phyloP scores from a whole-genome alignment of 2,329 filamentous ascomycete genomes.

The Xylariaceae sp. region DNA sequence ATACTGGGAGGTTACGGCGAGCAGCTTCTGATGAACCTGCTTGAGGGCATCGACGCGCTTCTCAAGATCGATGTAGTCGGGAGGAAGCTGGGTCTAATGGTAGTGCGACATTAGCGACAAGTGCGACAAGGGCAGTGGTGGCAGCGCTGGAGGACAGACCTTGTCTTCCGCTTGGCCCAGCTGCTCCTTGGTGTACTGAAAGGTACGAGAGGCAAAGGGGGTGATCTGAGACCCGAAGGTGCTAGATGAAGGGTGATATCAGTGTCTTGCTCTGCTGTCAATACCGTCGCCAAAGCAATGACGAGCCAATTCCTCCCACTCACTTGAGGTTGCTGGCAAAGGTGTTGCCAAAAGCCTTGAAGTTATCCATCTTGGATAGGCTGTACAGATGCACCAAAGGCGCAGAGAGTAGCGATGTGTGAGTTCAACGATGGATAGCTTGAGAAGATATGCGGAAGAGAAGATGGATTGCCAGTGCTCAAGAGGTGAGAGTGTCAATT shows the following conservation, averaged over 20 bases:
- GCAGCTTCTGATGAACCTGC: constrained; percentile 94
- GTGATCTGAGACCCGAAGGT: constrained; percentile 77
- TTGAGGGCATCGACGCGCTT: constrained; percentile 98
- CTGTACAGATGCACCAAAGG: not conserved
- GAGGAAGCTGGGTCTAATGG: constrained; percentile 82
- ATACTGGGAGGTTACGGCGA: constrained; percentile 95
- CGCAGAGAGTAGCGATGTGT: no score
- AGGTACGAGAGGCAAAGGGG: constrained; percentile 88
- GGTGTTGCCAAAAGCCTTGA: constrained; percentile 57
- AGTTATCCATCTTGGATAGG: constrained; percentile 48
- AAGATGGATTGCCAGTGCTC: no score
- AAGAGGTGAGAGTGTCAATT: no score
- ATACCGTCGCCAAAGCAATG: constrained; percentile 7
- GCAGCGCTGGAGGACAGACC: constrained; percentile 44
- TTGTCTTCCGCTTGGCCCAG: constrained; percentile 93
- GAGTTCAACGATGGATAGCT: no score
- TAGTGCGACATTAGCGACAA: not conserved
- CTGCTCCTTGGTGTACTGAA: constrained; percentile 98
- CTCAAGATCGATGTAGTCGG: constrained; percentile 97
- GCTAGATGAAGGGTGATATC: constrained; percentile 31
- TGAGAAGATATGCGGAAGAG: no score
- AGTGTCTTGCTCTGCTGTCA: constrained; percentile 17
- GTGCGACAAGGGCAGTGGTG: not conserved
- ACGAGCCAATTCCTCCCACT: constrained; percentile 23
- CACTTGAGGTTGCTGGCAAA: constrained; percentile 56